Evolutionary conservation across 73 alveolate species (phyloP).

Genomic region (Paraurostyla sp.): DNA sequence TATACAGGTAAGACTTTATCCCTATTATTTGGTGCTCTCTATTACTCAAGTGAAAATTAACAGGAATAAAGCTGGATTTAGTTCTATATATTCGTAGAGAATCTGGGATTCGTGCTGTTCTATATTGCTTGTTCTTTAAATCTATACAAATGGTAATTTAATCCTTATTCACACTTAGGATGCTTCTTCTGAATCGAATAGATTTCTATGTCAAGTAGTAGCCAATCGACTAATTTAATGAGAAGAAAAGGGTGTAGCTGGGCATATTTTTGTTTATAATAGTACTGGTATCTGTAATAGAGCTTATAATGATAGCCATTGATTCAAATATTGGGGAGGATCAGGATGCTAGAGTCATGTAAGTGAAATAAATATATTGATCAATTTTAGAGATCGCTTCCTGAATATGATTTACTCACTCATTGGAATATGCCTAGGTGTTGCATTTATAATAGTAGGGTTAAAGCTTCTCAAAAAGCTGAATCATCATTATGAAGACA

Average conservation of each 20-base stretch:
- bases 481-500: constrained; percentile 15
- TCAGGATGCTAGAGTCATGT: background rate
- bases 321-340: constrained; percentile 10
- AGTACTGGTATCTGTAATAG: background rate
- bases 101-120: background rate
- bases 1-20: constrained; percentile 8
- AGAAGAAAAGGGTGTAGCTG: background rate
- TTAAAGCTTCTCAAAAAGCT: background rate
- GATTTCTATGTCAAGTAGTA: background rate
- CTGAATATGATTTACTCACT: constrained; percentile 5
- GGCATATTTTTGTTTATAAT: background rate
- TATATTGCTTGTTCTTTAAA: constrained; percentile 6
- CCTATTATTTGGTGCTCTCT: background rate
- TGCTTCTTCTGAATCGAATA: background rate
- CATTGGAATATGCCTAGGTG: background rate
- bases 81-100: constrained; percentile 10
- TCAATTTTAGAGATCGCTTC: background rate
- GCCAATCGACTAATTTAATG: background rate
- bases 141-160: constrained; percentile 31
- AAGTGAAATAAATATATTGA: background rate
- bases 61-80: background rate
- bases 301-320: background rate
- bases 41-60: background rate
- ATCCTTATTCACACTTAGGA: background rate
- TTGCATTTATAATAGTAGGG: constrained; percentile 8